phyloP scores from a whole-genome alignment of 2,329 filamentous ascomycete species.

The Paramyrothecium sp. region DNA sequence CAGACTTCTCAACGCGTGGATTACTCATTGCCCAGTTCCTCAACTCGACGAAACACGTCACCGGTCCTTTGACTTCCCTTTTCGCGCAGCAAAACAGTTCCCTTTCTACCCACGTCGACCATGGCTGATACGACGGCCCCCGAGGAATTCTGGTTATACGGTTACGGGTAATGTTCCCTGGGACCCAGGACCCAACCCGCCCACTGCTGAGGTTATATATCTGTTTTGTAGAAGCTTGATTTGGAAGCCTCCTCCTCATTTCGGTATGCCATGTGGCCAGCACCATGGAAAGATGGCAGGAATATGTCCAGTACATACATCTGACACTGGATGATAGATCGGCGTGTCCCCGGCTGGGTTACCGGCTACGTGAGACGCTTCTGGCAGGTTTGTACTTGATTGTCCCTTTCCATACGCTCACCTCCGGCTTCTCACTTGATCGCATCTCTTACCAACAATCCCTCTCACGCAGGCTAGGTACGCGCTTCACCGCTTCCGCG shows the following conservation, averaged over 20 bases:
- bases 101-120: slow-evolving; percentile 10
- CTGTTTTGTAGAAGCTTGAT: slow-evolving; percentile 69
- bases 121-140: slow-evolving; percentile 34
- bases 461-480: slow-evolving; percentile 31
- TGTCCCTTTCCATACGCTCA: slow-evolving; percentile 2
- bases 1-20: too few species aligned
- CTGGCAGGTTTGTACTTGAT: slow-evolving; percentile 78
- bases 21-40: too few species aligned
- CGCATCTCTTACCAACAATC: neutral
- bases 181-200: neutral
- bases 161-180: slow-evolving; percentile 72
- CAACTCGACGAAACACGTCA: too few species aligned
- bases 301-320: slow-evolving; percentile 3
- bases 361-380: slow-evolving; percentile 92
- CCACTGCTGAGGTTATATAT: slow-evolving; percentile 5
- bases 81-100: neutral
- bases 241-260: slow-evolving; percentile 97
- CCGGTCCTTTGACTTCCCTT: too few species aligned
- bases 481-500: neutral
- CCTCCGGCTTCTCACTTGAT: too few species aligned
- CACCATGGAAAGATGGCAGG: too few species aligned
- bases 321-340: slow-evolving; percentile 55
- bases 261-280: slow-evolving; percentile 56
- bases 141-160: slow-evolving; percentile 91
- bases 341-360: slow-evolving; percentile 83